Evolutionary conservation across 2,329 filamentous ascomycete genomes (phyloP).

Genomic region (Samsoniella hepiali): DNA sequence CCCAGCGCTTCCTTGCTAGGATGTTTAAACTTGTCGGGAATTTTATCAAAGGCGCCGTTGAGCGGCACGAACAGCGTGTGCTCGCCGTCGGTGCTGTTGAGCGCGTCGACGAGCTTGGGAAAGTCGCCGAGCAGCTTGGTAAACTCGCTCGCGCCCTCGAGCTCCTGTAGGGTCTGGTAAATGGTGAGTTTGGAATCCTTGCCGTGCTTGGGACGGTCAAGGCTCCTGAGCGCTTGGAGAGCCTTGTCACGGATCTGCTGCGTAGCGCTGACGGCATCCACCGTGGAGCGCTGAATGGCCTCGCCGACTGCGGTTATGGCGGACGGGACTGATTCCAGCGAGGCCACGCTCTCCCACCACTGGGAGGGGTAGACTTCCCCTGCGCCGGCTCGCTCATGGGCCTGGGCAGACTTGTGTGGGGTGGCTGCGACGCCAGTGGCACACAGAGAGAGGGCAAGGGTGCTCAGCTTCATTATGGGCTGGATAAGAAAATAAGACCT

Average conservation of each 20-base stretch:
- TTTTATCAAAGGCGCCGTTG: slow-evolving; percentile 68
- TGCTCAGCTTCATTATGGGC: slow-evolving; percentile 11
- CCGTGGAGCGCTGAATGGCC: slow-evolving; percentile 11
- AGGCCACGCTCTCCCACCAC: slow-evolving; percentile 8
- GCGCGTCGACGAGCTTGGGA: slow-evolving; percentile 64
- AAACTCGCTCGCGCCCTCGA: slow-evolving; percentile 74
- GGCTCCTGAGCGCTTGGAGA: slow-evolving; percentile 13
- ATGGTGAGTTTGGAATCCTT: slow-evolving; percentile 61
- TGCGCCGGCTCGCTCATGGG: not conserved
- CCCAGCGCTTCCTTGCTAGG: slow-evolving; percentile 69
- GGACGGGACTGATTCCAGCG: not conserved
- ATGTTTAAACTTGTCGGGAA: slow-evolving; percentile 52
- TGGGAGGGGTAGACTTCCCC: not conserved
- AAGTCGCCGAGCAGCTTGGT: slow-evolving; percentile 71
- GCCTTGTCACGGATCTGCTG: slow-evolving; percentile 15
- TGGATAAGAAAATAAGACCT: not conserved
- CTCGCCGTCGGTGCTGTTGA: slow-evolving; percentile 73
- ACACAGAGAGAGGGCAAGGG: slow-evolving; percentile 4
- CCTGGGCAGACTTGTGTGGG: not conserved
- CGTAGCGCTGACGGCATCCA: slow-evolving; percentile 11
- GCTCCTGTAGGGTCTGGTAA: slow-evolving; percentile 73
- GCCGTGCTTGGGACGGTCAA: slow-evolving; percentile 10
- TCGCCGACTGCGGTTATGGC: slow-evolving; percentile 6
- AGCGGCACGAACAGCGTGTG: slow-evolving; percentile 80
- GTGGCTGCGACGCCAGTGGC: slow-evolving; percentile 6